Evolutionary conservation across 1,139 yeast genomes (phyloP).

Genomic region (Komagataea norvegica): DNA sequence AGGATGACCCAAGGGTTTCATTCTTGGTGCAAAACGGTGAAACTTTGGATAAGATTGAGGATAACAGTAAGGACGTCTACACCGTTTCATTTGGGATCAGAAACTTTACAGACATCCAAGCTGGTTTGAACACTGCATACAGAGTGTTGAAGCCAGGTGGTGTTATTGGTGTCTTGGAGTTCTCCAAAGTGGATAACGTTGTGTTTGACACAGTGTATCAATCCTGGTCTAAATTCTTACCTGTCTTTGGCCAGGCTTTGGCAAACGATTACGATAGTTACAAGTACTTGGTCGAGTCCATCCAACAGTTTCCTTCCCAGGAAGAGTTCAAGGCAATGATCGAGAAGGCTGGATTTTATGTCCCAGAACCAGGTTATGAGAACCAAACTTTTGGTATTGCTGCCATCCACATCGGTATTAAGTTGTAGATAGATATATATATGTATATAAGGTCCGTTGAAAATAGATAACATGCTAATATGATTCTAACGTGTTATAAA

Average conservation of each 20-base stretch:
- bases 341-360: slow-evolving; percentile 89
- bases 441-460: neutral
- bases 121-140: slow-evolving; percentile 89
- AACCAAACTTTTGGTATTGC: slow-evolving; percentile 96
- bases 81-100: slow-evolving; percentile 97
- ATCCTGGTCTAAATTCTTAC: slow-evolving; percentile 83
- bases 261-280: slow-evolving; percentile 95
- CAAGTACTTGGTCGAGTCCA: slow-evolving; percentile 92
- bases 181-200: slow-evolving; percentile 84
- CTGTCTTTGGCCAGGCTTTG: slow-evolving; percentile 91
- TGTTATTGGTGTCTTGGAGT: slow-evolving; percentile 92
- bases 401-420: slow-evolving; percentile 93
- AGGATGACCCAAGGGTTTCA: slow-evolving; percentile 58
- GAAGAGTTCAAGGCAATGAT: slow-evolving; percentile 90
- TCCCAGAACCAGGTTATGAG: slow-evolving; percentile 88
- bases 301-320: slow-evolving; percentile 86
- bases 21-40: slow-evolving; percentile 94
- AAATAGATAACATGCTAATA: no score
- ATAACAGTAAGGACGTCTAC: slow-evolving; percentile 87
- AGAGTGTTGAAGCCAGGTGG: slow-evolving; percentile 98
- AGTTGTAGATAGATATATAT: slow-evolving; percentile 39
- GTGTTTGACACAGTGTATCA: slow-evolving; percentile 72
- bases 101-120: slow-evolving; percentile 91
- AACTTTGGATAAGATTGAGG: slow-evolving; percentile 73
- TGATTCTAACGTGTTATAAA: neutral